A percentile compares a stretch with the other conserved stretches of the same genome.
Evolutionary conservation across 2,329 filamentous ascomycete genomes (phyloP).

Genomic region (Monosporascus sp.): DNA sequence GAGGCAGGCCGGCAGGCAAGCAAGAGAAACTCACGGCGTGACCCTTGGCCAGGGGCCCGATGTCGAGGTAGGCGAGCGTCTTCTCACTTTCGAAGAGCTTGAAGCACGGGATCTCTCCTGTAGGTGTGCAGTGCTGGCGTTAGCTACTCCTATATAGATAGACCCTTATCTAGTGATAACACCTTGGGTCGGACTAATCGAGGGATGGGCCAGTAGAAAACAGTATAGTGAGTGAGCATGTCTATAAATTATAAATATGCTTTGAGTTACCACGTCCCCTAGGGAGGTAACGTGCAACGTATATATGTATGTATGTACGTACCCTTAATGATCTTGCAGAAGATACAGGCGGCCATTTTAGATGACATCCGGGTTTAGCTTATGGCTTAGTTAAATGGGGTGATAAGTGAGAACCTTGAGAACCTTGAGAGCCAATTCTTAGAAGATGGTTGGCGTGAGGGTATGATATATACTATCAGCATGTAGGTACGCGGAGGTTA

Average conservation of each 20-base stretch:
- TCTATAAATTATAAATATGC: background rate
- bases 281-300: background rate
- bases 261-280: background rate
- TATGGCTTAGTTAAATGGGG: conserved; percentile 2
- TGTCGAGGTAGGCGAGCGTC: conserved; percentile 92
- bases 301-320: conserved; percentile 9
- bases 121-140: background rate
- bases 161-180: too few relatives aligned
- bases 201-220: background rate
- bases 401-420: background rate
- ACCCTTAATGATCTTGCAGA: conserved; percentile 98
- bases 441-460: background rate
- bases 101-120: conserved; percentile 92
- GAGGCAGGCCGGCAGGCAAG: background rate
- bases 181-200: too few relatives aligned
- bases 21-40: conserved; percentile 64
- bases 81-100: conserved; percentile 95
- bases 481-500: background rate
- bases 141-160: too few relatives aligned
- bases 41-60: conserved; percentile 80
- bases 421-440: background rate
- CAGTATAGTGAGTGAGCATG: too few relatives aligned
- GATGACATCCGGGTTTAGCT: conserved; percentile 20
- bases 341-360: conserved; percentile 72
- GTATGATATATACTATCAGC: background rate